Evolutionary conservation across 2,329 filamentous ascomycete species (phyloP).

Genomic region (Neofusicoccum cordaticola): DNA sequence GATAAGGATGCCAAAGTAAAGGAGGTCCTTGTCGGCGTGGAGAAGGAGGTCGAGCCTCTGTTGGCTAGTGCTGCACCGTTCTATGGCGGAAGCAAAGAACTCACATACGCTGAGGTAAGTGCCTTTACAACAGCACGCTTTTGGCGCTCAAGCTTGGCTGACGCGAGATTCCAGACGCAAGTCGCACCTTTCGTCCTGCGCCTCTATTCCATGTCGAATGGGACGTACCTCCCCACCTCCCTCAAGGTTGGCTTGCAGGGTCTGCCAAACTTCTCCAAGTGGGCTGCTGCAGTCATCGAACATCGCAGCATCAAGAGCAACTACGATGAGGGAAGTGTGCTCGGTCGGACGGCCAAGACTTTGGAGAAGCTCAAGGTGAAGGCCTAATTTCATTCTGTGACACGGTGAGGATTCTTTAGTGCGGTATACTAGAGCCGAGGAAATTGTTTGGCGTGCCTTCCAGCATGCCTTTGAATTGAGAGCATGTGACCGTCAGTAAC

Average conservation of each 20-base stretch:
- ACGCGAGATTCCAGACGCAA: conserved; percentile 47
- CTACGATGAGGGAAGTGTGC: conserved; percentile 30
- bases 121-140: not conserved
- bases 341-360: conserved; percentile 24
- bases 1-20: conserved; percentile 48
- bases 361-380: conserved; percentile 29
- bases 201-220: conserved; percentile 54
- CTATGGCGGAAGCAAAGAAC: conserved; percentile 45
- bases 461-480: no score
- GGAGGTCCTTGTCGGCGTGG: conserved; percentile 55
- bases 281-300: conserved; percentile 59
- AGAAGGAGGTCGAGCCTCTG: conserved; percentile 72
- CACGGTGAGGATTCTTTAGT: not conserved
- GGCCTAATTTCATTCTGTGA: not conserved
- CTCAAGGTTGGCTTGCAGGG: conserved; percentile 49
- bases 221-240: conserved; percentile 51
- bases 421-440: not conserved
- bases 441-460: no score
- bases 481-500: no score
- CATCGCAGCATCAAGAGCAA: conserved; percentile 62
- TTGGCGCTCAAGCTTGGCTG: not conserved
- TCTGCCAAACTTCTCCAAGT: conserved; percentile 66
- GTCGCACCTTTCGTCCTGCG: conserved; percentile 67
- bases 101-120: conserved; percentile 72
- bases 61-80: conserved; percentile 48